phyloP scores from a whole-genome alignment of 2,329 filamentous ascomycete species.

The Ilyonectria mors-panacis region DNA sequence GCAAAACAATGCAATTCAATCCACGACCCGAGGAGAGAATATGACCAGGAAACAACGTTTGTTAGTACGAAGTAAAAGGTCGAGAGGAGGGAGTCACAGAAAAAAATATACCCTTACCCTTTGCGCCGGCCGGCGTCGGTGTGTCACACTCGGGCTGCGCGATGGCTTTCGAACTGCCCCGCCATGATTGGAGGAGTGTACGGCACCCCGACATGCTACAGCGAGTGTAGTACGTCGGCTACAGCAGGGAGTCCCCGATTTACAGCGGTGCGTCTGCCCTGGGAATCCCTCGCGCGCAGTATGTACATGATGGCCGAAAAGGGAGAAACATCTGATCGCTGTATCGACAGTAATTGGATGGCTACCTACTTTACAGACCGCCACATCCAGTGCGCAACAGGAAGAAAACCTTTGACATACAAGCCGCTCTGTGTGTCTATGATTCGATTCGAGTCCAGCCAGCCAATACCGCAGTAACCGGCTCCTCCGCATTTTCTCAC shows the following conservation, averaged over 20 bases:
- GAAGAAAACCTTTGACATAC: not conserved
- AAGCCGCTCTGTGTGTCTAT: not conserved
- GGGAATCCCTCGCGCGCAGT: not conserved
- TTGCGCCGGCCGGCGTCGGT: slow-evolving; percentile 47
- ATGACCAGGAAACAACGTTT: slow-evolving; percentile 7
- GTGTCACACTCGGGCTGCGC: slow-evolving; percentile 36
- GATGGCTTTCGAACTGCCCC: slow-evolving; percentile 41
- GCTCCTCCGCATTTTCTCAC: not conserved
- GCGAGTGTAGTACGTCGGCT: not conserved
- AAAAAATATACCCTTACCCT: slow-evolving; percentile 39
- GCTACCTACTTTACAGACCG: slow-evolving; percentile 10
- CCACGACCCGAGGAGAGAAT: not conserved
- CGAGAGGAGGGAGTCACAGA: slow-evolving; percentile 15
- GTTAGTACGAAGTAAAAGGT: slow-evolving; percentile 20
- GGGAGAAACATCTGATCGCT: not conserved
- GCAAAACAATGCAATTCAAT: slow-evolving; percentile 12
- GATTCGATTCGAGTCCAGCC: not conserved
- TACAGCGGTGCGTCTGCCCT: not conserved
- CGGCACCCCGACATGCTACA: slow-evolving; percentile 33
- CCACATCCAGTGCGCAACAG: not conserved
- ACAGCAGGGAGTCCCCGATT: not conserved
- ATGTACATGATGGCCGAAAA: not conserved
- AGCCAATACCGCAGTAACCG: not conserved
- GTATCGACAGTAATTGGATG: not conserved
- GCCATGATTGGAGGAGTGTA: slow-evolving; percentile 41